Base-by-base conservation (phyloP, 2,329 filamentous ascomycete genomes). In the Aspergillus pseudoterreus region DNA sequence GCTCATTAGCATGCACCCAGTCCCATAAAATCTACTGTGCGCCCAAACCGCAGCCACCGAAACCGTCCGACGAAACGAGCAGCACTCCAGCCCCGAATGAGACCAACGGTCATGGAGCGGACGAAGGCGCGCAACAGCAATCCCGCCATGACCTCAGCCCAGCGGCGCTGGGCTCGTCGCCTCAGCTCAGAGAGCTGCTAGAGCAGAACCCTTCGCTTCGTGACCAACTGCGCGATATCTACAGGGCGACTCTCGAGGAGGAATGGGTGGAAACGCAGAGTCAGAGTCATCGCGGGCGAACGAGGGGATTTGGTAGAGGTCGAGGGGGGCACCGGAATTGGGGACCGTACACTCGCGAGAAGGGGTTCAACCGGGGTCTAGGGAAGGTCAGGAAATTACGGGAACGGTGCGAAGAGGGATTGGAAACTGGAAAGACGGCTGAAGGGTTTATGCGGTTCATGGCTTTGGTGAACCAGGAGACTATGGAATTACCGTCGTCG, bases 1-100 rank as follows among this genome's bases (percentile, higher is more conserved):
- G 75, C 50, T 78, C 75, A 9, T 67, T 78, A 35, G 65, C 61
- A 30, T 78, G 75, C 58, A 73, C 72, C 35, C 71, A 75, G 49
- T 63, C 67, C 4, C 75, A 77, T 58, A 75, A 76, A 58, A 66
- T 67, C 15, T 69, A 70, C 51, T 77, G 75, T 54, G 61, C 63
- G 17, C 67, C 69, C n/a, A 65, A 65, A 56, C 49, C 57, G 27
- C 46, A 50, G 15, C 53, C 56, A 19, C 45, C 58, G 17, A 55
- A 59, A 30, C 33, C 56, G 24, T 50, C 53, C 39, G 49, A 53
- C 10, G 50, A 54, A 49, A 47, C 49, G 39, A 51, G 54, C 43
- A 46, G 45, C 43, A 12, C 51, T 27, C 54, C 48, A 30, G 21
- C 53, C 12, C 39, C 45, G 10, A 17, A 48, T 14, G 48, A 55